Percentiles rank a stretch among this genome's conserved stretches.
Conservation (phyloP, 495 filamentous ascomycete species). For the Penicillium turbatum region DNA sequence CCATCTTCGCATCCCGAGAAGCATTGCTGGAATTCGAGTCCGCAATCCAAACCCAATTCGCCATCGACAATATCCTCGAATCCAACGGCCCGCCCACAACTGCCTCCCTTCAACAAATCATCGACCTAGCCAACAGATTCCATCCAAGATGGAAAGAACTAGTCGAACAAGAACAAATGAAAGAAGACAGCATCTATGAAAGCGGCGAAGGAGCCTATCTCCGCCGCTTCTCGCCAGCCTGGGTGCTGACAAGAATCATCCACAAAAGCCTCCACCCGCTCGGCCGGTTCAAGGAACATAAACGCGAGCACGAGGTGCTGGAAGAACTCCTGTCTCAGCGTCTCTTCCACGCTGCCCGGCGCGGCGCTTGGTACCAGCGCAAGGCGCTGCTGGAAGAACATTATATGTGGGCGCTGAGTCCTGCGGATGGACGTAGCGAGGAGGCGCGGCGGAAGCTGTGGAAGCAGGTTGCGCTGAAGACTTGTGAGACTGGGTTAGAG, state of each 20-base stretch:
- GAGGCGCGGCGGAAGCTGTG: slow-evolving; percentile 76
- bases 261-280: slow-evolving; percentile 83
- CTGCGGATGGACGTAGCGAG: slow-evolving; percentile 46
- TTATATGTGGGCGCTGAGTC: slow-evolving; percentile 70
- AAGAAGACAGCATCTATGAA: slow-evolving; percentile 76
- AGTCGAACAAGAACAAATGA: slow-evolving; percentile 69
- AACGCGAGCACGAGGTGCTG: slow-evolving; percentile 70
- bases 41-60: slow-evolving; percentile 75
- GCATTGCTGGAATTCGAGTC: slow-evolving; percentile 85
- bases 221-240: slow-evolving; percentile 84
- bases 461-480: slow-evolving; percentile 71
- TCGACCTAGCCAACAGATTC: slow-evolving; percentile 67
- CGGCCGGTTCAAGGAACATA: slow-evolving; percentile 75
- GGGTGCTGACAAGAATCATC: slow-evolving; percentile 89
- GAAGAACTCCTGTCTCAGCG: slow-evolving; percentile 73
- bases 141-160: slow-evolving; percentile 77
- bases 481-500: slow-evolving; percentile 82
- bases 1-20: slow-evolving; percentile 75
- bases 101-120: slow-evolving; percentile 61
- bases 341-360: slow-evolving; percentile 77
- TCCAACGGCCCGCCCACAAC: slow-evolving; percentile 69
- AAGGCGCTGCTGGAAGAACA: slow-evolving; percentile 93
- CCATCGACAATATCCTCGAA: slow-evolving; percentile 79
- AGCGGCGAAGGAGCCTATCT: slow-evolving; percentile 87
- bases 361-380: slow-evolving; percentile 93